These are phyloP conservation scores for Cercospora zeae-maydis DNA, from an alignment of 2,329 filamentous ascomycete genomes.

Conservation along the genomic window DNA sequence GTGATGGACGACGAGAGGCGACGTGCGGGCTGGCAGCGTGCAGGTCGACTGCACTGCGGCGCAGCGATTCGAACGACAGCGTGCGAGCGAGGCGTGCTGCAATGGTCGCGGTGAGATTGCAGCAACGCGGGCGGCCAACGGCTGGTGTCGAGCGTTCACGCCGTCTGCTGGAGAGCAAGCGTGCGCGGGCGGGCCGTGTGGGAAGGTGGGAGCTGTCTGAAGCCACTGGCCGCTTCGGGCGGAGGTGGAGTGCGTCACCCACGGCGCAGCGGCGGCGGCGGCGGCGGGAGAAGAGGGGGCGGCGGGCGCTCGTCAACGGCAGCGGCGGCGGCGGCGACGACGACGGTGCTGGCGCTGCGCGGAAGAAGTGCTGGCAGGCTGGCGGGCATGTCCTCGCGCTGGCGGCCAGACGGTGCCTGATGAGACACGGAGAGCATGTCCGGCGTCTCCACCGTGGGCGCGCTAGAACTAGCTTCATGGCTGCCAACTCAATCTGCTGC, in stretches of 20 bases:
- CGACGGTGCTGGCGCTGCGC: background rate
- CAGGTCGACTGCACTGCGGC: conserved; percentile 5
- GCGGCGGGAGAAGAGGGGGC: background rate
- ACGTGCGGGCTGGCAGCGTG: background rate
- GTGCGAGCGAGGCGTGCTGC: background rate
- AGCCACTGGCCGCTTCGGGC: background rate
- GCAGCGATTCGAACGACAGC: background rate
- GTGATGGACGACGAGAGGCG: background rate
- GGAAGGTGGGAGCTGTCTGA: background rate
- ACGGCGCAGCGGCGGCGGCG: background rate
- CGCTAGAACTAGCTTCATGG: background rate
- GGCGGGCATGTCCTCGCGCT: background rate
- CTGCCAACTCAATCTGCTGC: conserved; percentile 3
- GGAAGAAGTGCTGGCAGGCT: background rate
- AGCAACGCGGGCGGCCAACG: conserved; percentile 14
- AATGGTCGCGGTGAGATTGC: conserved; percentile 10
- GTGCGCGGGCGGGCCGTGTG: conserved; percentile 2
- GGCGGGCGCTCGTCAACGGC: background rate
- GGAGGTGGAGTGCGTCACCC: background rate
- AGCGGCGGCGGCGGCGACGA: background rate
- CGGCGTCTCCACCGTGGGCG: background rate
- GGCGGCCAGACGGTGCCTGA: background rate
- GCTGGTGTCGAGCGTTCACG: conserved; percentile 2
- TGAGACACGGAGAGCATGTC: background rate
- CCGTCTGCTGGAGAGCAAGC: background rate